Evolutionary conservation across 495 filamentous ascomycete species (phyloP).

Genomic region (Penicillium ucsense): DNA sequence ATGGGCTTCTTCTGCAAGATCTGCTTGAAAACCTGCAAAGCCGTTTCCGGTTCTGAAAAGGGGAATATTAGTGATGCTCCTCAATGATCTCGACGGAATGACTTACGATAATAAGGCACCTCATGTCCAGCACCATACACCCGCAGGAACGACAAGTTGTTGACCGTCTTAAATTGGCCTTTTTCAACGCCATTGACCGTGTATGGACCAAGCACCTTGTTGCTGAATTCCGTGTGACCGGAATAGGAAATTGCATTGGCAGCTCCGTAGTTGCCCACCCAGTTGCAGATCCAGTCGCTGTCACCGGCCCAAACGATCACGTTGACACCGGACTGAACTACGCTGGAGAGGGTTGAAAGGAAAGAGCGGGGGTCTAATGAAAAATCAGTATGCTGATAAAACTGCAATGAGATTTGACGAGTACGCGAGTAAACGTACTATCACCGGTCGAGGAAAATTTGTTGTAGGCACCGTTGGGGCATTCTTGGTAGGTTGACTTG

Average conservation of each 20-base stretch:
- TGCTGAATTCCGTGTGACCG: conserved; percentile 27
- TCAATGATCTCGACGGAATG: neutral
- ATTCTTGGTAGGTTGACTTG: conserved; percentile 35
- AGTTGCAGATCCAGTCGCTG: conserved; percentile 50
- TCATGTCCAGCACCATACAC: conserved; percentile 47
- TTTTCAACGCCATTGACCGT: conserved; percentile 36
- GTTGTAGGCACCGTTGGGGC: conserved; percentile 25
- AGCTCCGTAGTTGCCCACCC: conserved; percentile 33
- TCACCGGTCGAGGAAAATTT: conserved; percentile 41
- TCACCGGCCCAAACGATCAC: conserved; percentile 48
- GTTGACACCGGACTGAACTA: conserved; percentile 39
- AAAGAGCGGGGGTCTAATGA: conserved; percentile 33
- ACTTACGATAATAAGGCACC: conserved; percentile 37
- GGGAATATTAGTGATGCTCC: neutral
- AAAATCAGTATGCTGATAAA: neutral
- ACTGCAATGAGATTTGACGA: neutral
- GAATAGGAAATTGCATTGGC: conserved; percentile 35
- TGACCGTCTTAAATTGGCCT: conserved; percentile 42
- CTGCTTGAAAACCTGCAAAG: conserved; percentile 45
- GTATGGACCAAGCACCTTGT: conserved; percentile 29
- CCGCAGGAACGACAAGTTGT: conserved; percentile 41
- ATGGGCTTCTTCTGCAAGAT: conserved; percentile 26
- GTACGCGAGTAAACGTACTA: conserved; percentile 14
- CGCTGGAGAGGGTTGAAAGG: conserved; percentile 33
- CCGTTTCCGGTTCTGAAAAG: conserved; percentile 28